Evolutionary conservation across 2,329 filamentous ascomycete species (phyloP).

Genomic region (Falciphora oryzae): DNA sequence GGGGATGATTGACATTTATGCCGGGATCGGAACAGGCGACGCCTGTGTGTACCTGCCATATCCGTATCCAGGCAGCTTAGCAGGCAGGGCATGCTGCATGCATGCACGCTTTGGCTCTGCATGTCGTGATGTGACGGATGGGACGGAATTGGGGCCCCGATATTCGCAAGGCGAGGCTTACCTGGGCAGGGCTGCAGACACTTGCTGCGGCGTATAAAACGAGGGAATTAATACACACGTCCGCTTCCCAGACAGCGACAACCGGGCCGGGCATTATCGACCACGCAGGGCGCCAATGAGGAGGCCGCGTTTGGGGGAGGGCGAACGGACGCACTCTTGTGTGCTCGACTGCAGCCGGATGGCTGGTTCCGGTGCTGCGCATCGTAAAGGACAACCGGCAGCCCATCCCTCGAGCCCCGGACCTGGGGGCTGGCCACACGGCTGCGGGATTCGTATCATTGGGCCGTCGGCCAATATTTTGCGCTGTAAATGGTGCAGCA

Average conservation of each 20-base stretch:
- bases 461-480: background rate
- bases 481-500: background rate
- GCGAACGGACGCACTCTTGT: too few relatives aligned
- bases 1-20: too few relatives aligned
- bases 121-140: constrained; percentile 1
- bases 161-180: background rate
- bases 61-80: background rate
- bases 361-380: background rate
- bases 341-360: background rate
- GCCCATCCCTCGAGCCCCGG: too few relatives aligned
- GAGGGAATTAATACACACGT: background rate
- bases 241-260: too few relatives aligned
- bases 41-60: background rate
- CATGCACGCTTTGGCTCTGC: background rate
- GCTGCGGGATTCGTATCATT: background rate
- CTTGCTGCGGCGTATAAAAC: background rate
- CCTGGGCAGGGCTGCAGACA: background rate
- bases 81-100: background rate
- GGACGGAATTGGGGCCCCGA: too few relatives aligned
- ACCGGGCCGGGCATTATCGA: too few relatives aligned
- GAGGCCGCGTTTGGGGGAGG: too few relatives aligned
- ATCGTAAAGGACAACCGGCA: background rate
- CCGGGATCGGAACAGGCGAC: too few relatives aligned
- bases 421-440: too few relatives aligned
- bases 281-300: too few relatives aligned